Base-by-base conservation (phyloP, 768 basidiomycete species). In the Hortiboletus campestris region DNA sequence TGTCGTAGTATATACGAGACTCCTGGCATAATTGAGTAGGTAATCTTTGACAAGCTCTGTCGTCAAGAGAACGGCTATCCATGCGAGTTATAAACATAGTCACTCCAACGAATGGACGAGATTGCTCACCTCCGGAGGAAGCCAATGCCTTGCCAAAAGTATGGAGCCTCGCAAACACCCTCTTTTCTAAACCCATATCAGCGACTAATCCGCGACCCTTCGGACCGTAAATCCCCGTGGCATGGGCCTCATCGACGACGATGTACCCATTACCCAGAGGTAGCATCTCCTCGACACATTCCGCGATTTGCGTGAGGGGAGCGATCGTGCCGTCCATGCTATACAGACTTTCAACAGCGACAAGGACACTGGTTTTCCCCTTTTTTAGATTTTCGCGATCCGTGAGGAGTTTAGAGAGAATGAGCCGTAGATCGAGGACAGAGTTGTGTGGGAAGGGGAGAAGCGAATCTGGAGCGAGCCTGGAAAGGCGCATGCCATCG, bases 311-410 rank as follows among this genome's bases (percentile, higher is more conserved):
- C 16, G 50, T 50, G 29, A 98, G 75, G 0, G 93, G 94, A 0
- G 88, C 80, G 56, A 96, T 80, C 28, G 94, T 96, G 14, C 96
- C 96, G 61, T 98, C 96, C 96, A 98, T 98, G 53, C 88, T 91
- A 63, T 98, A 98, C 43, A 98, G 71, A 36, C 84, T 87, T 77
- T 98, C 96, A 8, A 97, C 85, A 0, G 91, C 85, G 13, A 98
- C 70, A 65, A 95, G 97, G 4, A 91, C 72, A 61, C 76, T 85
- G 35, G 59, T 58, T 28, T 72, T 68, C 0, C 82, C 84, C 0
- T 61, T 56, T 51, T 59, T 62, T 16, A 84, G 62, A 36, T 65
- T 72, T 0, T 68, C 65, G n/a, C 71, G 67, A 44, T 75, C 74
- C 3, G 66, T 51, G 17, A 75, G 55, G 41, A 89, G 72, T 14